Evolutionary conservation across 2,329 filamentous ascomycete species (phyloP).

Genomic region (Calonectria hawksworthii): DNA sequence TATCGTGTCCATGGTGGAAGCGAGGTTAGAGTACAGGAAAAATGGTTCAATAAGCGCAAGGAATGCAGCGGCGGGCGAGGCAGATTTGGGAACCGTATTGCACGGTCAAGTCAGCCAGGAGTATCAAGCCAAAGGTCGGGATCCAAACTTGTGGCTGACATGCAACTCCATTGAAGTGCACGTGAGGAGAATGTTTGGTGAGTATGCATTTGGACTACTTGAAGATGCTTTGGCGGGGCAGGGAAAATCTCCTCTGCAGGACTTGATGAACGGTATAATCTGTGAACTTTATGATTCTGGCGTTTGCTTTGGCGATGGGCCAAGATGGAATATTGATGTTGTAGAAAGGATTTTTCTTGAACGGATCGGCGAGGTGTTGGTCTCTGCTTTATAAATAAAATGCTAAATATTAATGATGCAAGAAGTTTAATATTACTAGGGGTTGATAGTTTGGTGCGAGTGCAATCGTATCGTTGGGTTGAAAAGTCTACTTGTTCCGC

Average conservation of each 20-base stretch:
- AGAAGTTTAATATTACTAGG: no score
- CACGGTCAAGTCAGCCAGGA: conserved; percentile 20
- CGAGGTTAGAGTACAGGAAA: conserved; percentile 29
- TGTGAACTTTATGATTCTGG: conserved; percentile 27
- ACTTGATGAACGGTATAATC: not conserved
- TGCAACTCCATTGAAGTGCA: conserved; percentile 25
- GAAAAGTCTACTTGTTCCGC: no score
- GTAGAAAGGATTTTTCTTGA: conserved; percentile 25
- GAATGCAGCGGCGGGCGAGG: conserved; percentile 26
- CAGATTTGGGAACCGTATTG: conserved; percentile 27
- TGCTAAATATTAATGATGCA: no score
- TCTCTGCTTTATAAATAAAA: not conserved
- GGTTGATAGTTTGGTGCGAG: no score
- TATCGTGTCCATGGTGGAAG: conserved; percentile 31
- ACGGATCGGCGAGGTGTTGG: not conserved
- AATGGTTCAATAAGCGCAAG: conserved; percentile 24
- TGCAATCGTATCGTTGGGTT: no score
- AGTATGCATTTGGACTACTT: conserved; percentile 13
- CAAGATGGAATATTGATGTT: conserved; percentile 26
- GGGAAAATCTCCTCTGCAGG: not conserved
- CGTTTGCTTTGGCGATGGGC: conserved; percentile 36
- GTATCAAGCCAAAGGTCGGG: conserved; percentile 24
- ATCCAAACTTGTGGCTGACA: conserved; percentile 26
- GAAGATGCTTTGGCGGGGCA: conserved; percentile 16
- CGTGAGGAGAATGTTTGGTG: conserved; percentile 14